Conservation (phyloP, 1,284 basidiomycete species). For the Coniferiporia weirii region DNA sequence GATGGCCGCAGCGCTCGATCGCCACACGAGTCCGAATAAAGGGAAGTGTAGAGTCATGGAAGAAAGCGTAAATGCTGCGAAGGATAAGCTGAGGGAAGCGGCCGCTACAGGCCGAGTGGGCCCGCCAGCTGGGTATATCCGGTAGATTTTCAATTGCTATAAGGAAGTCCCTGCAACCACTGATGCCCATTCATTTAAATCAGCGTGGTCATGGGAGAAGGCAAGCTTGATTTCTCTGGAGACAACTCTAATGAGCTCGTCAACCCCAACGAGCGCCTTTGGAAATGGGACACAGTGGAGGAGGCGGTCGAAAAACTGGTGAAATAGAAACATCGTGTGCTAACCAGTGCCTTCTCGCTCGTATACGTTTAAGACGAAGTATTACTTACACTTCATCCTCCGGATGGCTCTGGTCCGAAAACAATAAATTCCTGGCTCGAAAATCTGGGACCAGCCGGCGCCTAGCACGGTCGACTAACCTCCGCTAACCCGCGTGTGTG, state of each 20-base stretch:
- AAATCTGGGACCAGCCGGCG: too few species aligned
- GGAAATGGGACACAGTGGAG: slow-evolving; percentile 29
- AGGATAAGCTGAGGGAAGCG: slow-evolving; percentile 18
- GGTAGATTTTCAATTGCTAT: slow-evolving; percentile 8
- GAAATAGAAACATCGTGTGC: too few species aligned
- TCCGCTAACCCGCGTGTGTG: too few species aligned
- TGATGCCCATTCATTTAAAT: not conserved
- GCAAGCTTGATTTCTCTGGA: slow-evolving; percentile 24
- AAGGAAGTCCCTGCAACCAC: not conserved
- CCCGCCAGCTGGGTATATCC: slow-evolving; percentile 10
- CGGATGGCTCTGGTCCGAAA: too few species aligned
- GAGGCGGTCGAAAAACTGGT: slow-evolving; percentile 1
- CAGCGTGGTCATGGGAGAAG: slow-evolving; percentile 26
- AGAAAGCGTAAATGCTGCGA: slow-evolving; percentile 17
- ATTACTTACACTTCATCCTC: too few species aligned
- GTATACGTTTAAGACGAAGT: too few species aligned
- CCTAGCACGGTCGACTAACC: too few species aligned
- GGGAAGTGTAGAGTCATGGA: not conserved
- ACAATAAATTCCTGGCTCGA: too few species aligned
- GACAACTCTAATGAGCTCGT: slow-evolving; percentile 28
- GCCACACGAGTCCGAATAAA: slow-evolving; percentile 5
- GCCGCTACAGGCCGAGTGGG: slow-evolving; percentile 12
- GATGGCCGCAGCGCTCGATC: slow-evolving; percentile 18
- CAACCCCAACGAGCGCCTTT: slow-evolving; percentile 25
- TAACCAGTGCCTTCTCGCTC: too few species aligned